A percentile compares a stretch with the other conserved stretches of the same genome.
Evolutionary conservation across 805 yeast species (phyloP).

Genomic region (Nakazawaea anatomiae): DNA sequence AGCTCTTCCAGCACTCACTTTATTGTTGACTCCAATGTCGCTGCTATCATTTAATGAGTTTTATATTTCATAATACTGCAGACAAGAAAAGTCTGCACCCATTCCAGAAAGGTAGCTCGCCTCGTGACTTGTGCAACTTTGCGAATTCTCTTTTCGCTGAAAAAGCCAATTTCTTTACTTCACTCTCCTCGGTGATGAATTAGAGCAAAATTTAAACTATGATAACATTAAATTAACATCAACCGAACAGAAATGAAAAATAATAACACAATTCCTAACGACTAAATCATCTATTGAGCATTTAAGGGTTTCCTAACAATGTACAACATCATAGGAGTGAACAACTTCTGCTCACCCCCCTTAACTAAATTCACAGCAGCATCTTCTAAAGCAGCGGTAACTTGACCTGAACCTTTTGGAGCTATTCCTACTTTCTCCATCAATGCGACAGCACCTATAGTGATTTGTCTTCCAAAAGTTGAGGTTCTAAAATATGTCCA

Average conservation of each 20-base stretch:
- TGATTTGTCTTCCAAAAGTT: slow-evolving; percentile 74
- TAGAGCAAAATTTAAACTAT: no score
- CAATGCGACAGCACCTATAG: slow-evolving; percentile 74
- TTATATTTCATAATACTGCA: no score
- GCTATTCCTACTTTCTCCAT: slow-evolving; percentile 85
- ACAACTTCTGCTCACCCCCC: slow-evolving; percentile 85
- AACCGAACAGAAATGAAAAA: not conserved
- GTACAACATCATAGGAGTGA: slow-evolving; percentile 97
- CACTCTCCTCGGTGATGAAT: no score
- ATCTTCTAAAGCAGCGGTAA: slow-evolving; percentile 89
- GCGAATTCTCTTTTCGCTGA: no score
- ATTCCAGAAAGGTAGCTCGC: no score
- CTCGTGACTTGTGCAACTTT: no score
- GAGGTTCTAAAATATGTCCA: slow-evolving; percentile 88
- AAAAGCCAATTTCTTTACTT: no score
- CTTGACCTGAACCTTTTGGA: slow-evolving; percentile 87
- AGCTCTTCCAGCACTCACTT: no score
- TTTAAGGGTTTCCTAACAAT: slow-evolving; percentile 76
- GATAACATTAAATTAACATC: no score
- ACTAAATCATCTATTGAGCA: slow-evolving; percentile 8
- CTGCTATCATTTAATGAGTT: no score
- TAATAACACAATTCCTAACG: not conserved
- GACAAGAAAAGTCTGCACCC: no score
- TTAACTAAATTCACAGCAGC: slow-evolving; percentile 94
- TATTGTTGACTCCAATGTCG: no score